These are phyloP conservation scores for Citrullus mucosospermus DNA, from an alignment of 306 rosid species.

Conservation along the genomic window DNA sequence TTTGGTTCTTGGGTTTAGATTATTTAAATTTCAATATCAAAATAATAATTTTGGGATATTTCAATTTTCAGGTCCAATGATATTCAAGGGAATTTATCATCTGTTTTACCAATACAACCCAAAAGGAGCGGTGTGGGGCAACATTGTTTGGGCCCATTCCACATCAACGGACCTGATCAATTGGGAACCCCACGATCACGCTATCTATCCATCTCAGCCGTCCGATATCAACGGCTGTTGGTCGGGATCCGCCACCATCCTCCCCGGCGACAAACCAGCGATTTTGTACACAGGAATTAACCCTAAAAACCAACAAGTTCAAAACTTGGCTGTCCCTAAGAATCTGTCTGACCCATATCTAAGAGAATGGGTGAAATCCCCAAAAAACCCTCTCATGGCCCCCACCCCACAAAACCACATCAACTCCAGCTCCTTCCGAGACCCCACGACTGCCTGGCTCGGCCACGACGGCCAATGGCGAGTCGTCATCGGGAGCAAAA, in stretches of 20 bases:
- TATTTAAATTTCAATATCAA: too few species aligned
- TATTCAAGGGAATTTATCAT: conserved; percentile 58
- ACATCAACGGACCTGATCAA: conserved; percentile 65
- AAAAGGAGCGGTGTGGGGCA: conserved; percentile 61
- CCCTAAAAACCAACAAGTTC: conserved; percentile 48
- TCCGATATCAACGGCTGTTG: conserved; percentile 70
- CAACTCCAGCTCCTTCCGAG: conserved; percentile 58
- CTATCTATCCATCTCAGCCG: conserved; percentile 50
- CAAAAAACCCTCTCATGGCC: conserved; percentile 55
- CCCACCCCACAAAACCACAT: conserved; percentile 31
- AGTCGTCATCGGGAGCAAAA: conserved; percentile 46
- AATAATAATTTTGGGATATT: background rate
- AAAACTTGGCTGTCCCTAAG: conserved; percentile 60
- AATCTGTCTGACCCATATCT: conserved; percentile 64
- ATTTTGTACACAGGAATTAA: conserved; percentile 72
- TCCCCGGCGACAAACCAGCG: conserved; percentile 42
- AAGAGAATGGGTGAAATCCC: conserved; percentile 54
- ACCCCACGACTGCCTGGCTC: conserved; percentile 76
- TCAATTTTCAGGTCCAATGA: conserved; percentile 39
- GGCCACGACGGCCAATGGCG: conserved; percentile 66
- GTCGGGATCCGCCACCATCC: conserved; percentile 77
- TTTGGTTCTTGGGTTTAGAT: too few species aligned
- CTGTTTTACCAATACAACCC: conserved; percentile 78
- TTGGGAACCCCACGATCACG: conserved; percentile 48
- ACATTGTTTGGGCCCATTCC: conserved; percentile 85